A percentile compares a stretch with the other conserved stretches of the same genome.
phyloP scores from a whole-genome alignment of 2,329 filamentous ascomycete genomes.

The Fusarium irregulare region DNA sequence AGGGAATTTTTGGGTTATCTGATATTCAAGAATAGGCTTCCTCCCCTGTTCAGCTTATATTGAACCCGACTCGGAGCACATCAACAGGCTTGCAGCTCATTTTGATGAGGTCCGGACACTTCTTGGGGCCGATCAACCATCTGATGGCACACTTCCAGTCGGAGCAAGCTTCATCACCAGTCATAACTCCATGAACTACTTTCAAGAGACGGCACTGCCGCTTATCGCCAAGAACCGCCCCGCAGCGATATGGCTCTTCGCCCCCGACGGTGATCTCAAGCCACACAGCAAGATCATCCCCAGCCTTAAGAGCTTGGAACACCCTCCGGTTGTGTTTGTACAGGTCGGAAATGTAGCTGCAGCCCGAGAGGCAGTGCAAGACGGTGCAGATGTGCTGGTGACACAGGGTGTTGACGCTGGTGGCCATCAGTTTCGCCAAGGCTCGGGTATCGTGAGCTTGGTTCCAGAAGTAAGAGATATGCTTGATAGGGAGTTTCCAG shows the following conservation, averaged over 20 bases:
- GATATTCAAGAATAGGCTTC: constrained; percentile 47
- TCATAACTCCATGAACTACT: constrained; percentile 54
- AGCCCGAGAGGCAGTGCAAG: constrained; percentile 60
- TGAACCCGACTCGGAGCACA: constrained; percentile 45
- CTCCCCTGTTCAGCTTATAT: constrained; percentile 49
- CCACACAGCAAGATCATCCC: constrained; percentile 53
- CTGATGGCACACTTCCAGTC: constrained; percentile 64
- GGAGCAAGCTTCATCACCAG: constrained; percentile 69
- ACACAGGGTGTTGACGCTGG: constrained; percentile 73
- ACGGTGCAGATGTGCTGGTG: constrained; percentile 68
- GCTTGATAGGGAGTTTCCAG: constrained; percentile 53
- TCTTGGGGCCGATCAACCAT: constrained; percentile 42
- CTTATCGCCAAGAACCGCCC: constrained; percentile 65
- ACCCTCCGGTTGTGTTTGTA: constrained; percentile 64
- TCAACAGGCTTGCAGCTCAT: constrained; percentile 49
- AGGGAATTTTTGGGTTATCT: not conserved
- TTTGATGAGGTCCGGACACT: constrained; percentile 47
- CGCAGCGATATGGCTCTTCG: constrained; percentile 75
- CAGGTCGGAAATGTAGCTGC: constrained; percentile 71
- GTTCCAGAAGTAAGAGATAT: constrained; percentile 67
- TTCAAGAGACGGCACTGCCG: constrained; percentile 58
- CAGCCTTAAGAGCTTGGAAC: constrained; percentile 47
- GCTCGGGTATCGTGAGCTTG: constrained; percentile 65
- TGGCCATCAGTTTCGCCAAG: constrained; percentile 68
- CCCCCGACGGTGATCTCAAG: constrained; percentile 60